phyloP scores from a whole-genome alignment of 345 rosid species.

The Gossypium herbaceum region DNA sequence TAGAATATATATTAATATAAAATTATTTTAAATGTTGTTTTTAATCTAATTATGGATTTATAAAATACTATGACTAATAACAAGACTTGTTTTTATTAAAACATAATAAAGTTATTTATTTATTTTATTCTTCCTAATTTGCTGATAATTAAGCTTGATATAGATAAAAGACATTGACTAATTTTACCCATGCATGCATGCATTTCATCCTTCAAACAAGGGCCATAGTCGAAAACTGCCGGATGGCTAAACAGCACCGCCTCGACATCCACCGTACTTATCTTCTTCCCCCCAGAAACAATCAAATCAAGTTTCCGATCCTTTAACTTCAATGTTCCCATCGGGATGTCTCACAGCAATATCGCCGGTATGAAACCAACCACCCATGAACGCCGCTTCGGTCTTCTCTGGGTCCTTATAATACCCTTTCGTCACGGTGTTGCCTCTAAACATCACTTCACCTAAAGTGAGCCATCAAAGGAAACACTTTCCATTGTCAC shows the following conservation, averaged over 20 bases:
- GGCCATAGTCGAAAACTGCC: neutral
- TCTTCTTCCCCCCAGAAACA: neutral
- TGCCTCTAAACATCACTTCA: conserved; percentile 5
- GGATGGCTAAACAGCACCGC: neutral
- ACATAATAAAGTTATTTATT: neutral
- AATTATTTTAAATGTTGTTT: no score
- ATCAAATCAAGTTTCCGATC: neutral
- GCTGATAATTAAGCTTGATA: neutral
- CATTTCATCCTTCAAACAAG: neutral
- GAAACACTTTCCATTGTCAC: neutral
- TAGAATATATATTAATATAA: no score
- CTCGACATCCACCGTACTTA: neutral
- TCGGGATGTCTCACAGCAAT: neutral
- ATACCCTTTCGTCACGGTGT: neutral
- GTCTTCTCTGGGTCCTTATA: neutral
- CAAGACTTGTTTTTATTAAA: no score
- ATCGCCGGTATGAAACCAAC: conserved; percentile 5
- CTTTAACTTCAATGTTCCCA: neutral
- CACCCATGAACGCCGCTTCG: neutral
- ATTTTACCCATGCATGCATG: neutral
- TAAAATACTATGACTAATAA: no score
- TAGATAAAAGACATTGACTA: neutral
- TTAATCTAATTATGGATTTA: no score
- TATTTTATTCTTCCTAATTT: neutral
- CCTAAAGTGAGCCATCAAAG: neutral